Percentiles rank a stretch among this genome's conserved stretches.
phyloP scores from a whole-genome alignment of 805 yeast genomes.

The Nakazawaea ambrosiae region DNA sequence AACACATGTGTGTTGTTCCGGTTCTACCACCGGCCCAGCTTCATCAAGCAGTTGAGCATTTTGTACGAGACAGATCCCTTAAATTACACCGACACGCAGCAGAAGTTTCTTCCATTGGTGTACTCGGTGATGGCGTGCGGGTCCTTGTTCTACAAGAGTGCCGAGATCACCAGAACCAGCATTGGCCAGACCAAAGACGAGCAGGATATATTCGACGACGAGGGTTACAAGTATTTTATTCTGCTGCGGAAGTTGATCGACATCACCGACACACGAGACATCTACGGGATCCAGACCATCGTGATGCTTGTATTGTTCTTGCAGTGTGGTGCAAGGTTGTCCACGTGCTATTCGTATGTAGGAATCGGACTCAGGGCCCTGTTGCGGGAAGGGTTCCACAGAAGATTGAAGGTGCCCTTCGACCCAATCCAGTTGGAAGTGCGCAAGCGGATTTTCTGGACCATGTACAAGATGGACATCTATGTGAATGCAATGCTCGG shows the following conservation, averaged over 20 bases:
- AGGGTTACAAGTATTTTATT: slow-evolving; percentile 72
- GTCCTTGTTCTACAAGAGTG: slow-evolving; percentile 59
- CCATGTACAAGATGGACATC: slow-evolving; percentile 85
- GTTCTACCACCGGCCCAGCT: slow-evolving; percentile 80
- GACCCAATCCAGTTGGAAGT: slow-evolving; percentile 80
- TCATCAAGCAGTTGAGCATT: slow-evolving; percentile 66
- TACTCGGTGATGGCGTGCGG: slow-evolving; percentile 90
- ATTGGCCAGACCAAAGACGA: slow-evolving; percentile 2
- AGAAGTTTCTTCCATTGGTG: slow-evolving; percentile 68
- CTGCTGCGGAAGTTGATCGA: slow-evolving; percentile 78
- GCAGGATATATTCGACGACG: slow-evolving; percentile 48
- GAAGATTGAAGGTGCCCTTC: slow-evolving; percentile 55
- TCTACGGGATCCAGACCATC: slow-evolving; percentile 76
- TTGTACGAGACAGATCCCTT: slow-evolving; percentile 71
- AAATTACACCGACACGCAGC: slow-evolving; percentile 65
- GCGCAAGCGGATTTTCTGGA: slow-evolving; percentile 80
- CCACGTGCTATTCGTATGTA: slow-evolving; percentile 83
- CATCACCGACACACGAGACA: slow-evolving; percentile 77
- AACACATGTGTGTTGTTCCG: slow-evolving; percentile 81
- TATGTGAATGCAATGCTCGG: slow-evolving; percentile 86
- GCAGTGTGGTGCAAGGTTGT: slow-evolving; percentile 81
- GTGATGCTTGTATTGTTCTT: slow-evolving; percentile 81
- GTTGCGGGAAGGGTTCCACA: slow-evolving; percentile 73
- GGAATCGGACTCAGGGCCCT: slow-evolving; percentile 85
- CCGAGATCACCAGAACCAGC: slow-evolving; percentile 26